phyloP scores from a whole-genome alignment of 306 rosid species.

The Lathyrus oleraceus region DNA sequence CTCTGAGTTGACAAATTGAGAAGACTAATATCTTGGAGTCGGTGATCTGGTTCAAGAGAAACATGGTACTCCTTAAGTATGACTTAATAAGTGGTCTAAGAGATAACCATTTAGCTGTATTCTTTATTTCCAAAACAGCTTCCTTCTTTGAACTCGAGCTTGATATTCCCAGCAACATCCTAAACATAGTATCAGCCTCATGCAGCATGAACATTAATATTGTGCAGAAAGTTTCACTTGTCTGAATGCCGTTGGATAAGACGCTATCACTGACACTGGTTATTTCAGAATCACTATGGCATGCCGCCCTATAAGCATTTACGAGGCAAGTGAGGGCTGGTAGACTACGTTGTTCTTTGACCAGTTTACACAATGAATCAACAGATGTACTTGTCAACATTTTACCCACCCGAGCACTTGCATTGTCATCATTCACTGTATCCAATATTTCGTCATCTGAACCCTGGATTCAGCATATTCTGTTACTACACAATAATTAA shows the following conservation, averaged over 20 bases:
- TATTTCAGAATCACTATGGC: constrained; percentile 62
- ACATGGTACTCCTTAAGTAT: constrained; percentile 71
- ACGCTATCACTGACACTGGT: constrained; percentile 37
- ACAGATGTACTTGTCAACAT: constrained; percentile 50
- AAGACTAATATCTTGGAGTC: constrained; percentile 74
- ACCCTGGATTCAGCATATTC: constrained; percentile 29
- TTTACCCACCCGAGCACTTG: constrained; percentile 38
- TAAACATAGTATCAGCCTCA: constrained; percentile 73
- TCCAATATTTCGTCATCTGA: constrained; percentile 58
- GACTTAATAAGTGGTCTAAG: constrained; percentile 71
- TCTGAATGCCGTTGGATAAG: constrained; percentile 49
- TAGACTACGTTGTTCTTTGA: constrained; percentile 53
- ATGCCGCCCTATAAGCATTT: constrained; percentile 76
- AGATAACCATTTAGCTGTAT: constrained; percentile 60
- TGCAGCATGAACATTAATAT: constrained; percentile 62
- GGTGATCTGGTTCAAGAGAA: constrained; percentile 69
- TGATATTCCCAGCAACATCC: constrained; percentile 60
- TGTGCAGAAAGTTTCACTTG: constrained; percentile 58
- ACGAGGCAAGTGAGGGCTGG: constrained; percentile 67
- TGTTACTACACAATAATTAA: background rate
- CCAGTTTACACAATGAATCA: constrained; percentile 61
- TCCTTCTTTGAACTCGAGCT: constrained; percentile 61
- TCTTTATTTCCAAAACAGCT: constrained; percentile 60
- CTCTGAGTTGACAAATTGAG: constrained; percentile 64
- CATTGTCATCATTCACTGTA: constrained; percentile 34